Percentiles rank a stretch among this genome's conserved stretches.
Conservation (phyloP, 805 yeast species). For the Yarrowia hollandica region DNA sequence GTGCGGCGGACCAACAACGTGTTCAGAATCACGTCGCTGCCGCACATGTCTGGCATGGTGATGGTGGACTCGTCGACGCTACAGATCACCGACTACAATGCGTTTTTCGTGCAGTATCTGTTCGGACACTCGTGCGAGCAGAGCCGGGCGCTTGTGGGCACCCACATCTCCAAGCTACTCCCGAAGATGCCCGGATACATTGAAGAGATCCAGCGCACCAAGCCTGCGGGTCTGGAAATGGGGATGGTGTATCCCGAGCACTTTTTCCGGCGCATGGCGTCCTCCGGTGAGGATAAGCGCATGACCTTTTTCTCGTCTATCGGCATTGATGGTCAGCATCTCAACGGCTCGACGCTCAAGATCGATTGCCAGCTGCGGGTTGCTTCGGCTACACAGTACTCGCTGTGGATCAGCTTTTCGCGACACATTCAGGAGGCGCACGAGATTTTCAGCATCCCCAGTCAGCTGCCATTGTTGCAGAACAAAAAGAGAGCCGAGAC, state of each 20-base stretch:
- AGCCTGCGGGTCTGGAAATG: no score
- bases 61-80: constrained; percentile 57
- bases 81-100: constrained; percentile 68
- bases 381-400: constrained; percentile 55
- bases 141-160: constrained; percentile 42
- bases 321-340: constrained; percentile 68
- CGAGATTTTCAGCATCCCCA: constrained; percentile 47
- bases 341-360: constrained; percentile 63
- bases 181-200: background rate
- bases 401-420: constrained; percentile 86
- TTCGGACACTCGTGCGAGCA: constrained; percentile 58
- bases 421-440: constrained; percentile 44
- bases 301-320: constrained; percentile 23
- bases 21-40: constrained; percentile 71
- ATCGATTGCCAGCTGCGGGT: constrained; percentile 83
- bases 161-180: constrained; percentile 32
- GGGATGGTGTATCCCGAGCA: constrained; percentile 91
- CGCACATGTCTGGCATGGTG: constrained; percentile 84
- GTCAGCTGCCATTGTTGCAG: constrained; percentile 53
- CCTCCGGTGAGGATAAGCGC: constrained; percentile 5
- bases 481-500: background rate
- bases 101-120: constrained; percentile 72
- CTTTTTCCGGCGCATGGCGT: constrained; percentile 63
- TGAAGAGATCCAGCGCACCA: background rate
- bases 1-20: background rate